These are phyloP conservation scores for Fraxinus excelsior DNA, from an alignment of 257 asterid genomes.

Conservation along the genomic window DNA sequence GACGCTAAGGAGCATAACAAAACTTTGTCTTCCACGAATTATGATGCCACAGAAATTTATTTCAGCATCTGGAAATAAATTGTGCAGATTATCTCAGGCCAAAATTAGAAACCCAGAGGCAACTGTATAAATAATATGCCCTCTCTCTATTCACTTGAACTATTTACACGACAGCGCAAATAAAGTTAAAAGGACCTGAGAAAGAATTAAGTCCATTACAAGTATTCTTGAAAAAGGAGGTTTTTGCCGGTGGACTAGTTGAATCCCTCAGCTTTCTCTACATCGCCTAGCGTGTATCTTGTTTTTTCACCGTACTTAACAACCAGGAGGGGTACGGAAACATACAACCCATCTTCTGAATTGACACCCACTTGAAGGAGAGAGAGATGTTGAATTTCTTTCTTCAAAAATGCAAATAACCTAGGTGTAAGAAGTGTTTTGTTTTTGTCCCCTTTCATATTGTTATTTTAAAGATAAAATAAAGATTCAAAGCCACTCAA, in stretches of 20 bases:
- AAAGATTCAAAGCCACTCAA: too few relatives aligned
- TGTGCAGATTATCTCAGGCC: constrained; percentile 56
- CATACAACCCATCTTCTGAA: constrained; percentile 21
- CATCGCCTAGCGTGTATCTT: neutral
- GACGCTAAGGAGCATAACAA: constrained; percentile 48
- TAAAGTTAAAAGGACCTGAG: constrained; percentile 38
- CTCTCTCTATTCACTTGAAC: too few relatives aligned
- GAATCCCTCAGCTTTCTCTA: constrained; percentile 3
- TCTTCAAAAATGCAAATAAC: neutral
- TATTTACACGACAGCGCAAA: too few relatives aligned
- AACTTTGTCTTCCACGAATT: constrained; percentile 41
- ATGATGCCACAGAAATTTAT: constrained; percentile 24
- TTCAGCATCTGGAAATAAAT: constrained; percentile 34
- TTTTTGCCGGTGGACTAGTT: constrained; percentile 12
- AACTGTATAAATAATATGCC: constrained; percentile 14
- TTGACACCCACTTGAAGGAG: constrained; percentile 28
- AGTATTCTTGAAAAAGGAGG: constrained; percentile 46
- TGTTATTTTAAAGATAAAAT: too few relatives aligned
- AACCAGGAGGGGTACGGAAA: constrained; percentile 29
- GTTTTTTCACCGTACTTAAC: neutral
- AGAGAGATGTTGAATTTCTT: neutral
- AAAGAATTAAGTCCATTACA: constrained; percentile 64
- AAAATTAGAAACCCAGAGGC: constrained; percentile 69
- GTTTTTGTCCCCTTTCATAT: too few relatives aligned
- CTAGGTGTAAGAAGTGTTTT: neutral